phyloP scores from a whole-genome alignment of 768 basidiomycete genomes.

The Naganishia vishniacii region DNA sequence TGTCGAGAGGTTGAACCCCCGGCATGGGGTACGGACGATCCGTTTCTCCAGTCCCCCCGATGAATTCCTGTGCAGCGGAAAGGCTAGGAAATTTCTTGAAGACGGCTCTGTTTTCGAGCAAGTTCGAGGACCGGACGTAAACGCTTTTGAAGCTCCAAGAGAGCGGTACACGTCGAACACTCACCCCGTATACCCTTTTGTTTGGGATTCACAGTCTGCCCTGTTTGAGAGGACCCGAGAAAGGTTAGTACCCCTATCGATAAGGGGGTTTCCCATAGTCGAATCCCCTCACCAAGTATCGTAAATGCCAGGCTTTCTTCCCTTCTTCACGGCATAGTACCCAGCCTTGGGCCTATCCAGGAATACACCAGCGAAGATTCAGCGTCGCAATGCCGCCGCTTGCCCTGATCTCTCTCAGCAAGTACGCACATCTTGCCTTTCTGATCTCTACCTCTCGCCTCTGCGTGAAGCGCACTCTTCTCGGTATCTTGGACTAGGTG shows the following conservation, averaged over 20 bases:
- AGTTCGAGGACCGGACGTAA: background rate
- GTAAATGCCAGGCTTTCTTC: constrained; percentile 63
- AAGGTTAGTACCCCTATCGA: background rate
- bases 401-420: too few relatives aligned
- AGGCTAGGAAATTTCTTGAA: constrained; percentile 64
- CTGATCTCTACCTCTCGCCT: too few relatives aligned
- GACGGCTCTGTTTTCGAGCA: constrained; percentile 49
- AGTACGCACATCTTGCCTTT: too few relatives aligned
- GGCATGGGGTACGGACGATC: constrained; percentile 21
- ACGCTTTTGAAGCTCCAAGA: background rate
- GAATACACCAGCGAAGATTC: background rate
- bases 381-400: too few relatives aligned
- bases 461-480: background rate
- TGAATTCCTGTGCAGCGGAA: constrained; percentile 60
- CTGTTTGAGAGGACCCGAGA: constrained; percentile 48
- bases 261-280: background rate
- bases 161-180: background rate
- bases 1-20: constrained; percentile 22
- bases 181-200: constrained; percentile 57
- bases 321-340: constrained; percentile 71
- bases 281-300: constrained; percentile 57
- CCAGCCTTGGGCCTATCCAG: constrained; percentile 14
- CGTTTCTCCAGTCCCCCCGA: constrained; percentile 27
- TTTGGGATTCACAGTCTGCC: constrained; percentile 66
- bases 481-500: background rate